phyloP scores from a whole-genome alignment of 352 stramenopile genomes.

The Phytophthora pisi region DNA sequence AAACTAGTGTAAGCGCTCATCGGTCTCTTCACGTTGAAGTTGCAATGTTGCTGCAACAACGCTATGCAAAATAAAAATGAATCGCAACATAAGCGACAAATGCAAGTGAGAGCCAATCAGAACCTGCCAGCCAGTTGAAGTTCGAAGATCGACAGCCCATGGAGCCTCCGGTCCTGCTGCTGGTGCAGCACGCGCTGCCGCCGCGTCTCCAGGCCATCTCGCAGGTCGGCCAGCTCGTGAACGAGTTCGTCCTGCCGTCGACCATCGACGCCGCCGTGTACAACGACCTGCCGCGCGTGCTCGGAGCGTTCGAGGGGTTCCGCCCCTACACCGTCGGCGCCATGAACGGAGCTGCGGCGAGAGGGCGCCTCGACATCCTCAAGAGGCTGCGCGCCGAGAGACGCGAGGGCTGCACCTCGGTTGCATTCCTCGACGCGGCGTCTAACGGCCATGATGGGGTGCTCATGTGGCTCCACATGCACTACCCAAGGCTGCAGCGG shows the following conservation, averaged over 20 bases:
- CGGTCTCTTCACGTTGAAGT: no score
- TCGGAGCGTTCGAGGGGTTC: background rate
- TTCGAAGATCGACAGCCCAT: no score
- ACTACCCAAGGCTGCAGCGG: background rate
- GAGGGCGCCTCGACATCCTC: background rate
- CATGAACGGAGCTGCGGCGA: background rate
- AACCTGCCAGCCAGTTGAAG: no score
- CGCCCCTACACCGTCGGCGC: background rate
- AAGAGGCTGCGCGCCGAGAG: background rate
- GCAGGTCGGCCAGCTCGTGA: no score
- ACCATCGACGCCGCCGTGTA: background rate
- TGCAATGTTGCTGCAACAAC: no score
- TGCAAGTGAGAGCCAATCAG: no score
- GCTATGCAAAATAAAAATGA: no score
- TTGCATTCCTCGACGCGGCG: background rate
- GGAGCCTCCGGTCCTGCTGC: background rate
- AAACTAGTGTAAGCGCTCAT: no score
- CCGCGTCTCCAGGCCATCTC: no score
- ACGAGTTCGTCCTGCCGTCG: no score
- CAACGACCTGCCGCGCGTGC: background rate
- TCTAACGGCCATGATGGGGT: background rate
- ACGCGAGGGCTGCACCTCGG: background rate
- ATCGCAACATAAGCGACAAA: no score
- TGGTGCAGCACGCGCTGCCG: background rate
- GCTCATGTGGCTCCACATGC: background rate